Evolutionary conservation across 371 early-diverging fungal genomes (phyloP).

Genomic region (Phascolomyces articulosus): DNA sequence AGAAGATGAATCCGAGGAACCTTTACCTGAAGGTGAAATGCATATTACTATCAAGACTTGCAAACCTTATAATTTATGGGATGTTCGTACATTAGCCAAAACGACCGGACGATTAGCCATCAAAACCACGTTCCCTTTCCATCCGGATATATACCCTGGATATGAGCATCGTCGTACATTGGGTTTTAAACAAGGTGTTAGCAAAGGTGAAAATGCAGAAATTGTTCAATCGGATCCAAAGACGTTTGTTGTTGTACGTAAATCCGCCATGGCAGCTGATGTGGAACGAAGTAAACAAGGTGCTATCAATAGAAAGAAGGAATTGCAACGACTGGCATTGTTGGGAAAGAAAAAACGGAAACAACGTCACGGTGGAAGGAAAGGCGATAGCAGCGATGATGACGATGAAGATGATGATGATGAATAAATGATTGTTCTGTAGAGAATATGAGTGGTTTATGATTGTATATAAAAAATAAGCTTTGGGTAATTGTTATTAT

Average conservation of each 20-base stretch:
- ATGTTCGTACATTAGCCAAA: slow-evolving; percentile 75
- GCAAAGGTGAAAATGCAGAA: slow-evolving; percentile 80
- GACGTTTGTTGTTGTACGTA: slow-evolving; percentile 72
- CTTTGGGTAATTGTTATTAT: background rate
- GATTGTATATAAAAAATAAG: background rate
- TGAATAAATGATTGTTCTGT: no score
- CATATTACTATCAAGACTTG: slow-evolving; percentile 87
- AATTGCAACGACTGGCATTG: slow-evolving; percentile 8
- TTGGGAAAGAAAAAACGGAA: slow-evolving; percentile 31
- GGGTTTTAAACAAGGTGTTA: slow-evolving; percentile 85
- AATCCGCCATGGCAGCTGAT: slow-evolving; percentile 51
- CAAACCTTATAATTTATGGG: slow-evolving; percentile 89
- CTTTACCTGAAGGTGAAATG: slow-evolving; percentile 64
- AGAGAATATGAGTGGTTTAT: no score
- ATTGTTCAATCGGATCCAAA: slow-evolving; percentile 69
- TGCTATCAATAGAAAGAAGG: slow-evolving; percentile 17
- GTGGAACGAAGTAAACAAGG: slow-evolving; percentile 37
- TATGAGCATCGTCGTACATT: slow-evolving; percentile 95
- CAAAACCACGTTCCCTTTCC: slow-evolving; percentile 67
- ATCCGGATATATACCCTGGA: slow-evolving; percentile 75
- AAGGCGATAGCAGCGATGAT: slow-evolving; percentile 21
- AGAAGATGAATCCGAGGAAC: slow-evolving; percentile 19
- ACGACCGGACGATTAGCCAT: slow-evolving; percentile 59
- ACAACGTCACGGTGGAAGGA: slow-evolving; percentile 15
- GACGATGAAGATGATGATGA: slow-evolving; percentile 17